Evolutionary conservation across 2,329 filamentous ascomycete species (phyloP).

Genomic region (Hypoxylon sp.): DNA sequence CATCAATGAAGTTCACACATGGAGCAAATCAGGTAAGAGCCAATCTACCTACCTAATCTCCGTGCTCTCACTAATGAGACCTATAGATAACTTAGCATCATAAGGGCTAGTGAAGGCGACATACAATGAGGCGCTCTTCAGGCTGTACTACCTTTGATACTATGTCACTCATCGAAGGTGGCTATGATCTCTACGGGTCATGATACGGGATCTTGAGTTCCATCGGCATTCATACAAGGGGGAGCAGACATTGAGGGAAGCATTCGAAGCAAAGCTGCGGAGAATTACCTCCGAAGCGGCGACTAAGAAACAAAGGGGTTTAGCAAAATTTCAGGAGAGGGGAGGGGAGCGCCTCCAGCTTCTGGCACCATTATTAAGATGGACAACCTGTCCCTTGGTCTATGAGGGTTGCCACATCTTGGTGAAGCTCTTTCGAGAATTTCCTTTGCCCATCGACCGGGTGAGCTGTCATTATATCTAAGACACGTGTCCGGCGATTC

Average conservation of each 20-base stretch:
- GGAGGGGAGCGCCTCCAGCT: background rate
- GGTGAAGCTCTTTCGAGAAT: constrained; percentile 20
- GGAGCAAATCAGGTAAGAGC: background rate
- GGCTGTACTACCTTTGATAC: background rate
- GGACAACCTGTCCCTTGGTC: background rate
- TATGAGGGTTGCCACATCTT: background rate
- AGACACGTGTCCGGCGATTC: constrained; percentile 31
- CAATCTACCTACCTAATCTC: background rate
- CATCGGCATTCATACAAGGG: background rate
- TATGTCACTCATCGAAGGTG: background rate
- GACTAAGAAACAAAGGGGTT: constrained; percentile 3
- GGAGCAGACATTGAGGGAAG: background rate
- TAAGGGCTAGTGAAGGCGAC: background rate
- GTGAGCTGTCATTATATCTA: constrained; percentile 24
- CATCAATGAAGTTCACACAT: constrained; percentile 1
- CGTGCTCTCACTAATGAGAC: background rate
- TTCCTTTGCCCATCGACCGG: constrained; percentile 8
- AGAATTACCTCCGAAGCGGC: background rate
- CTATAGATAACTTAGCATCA: background rate
- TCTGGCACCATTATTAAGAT: background rate
- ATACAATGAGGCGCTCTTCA: background rate
- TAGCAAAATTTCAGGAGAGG: constrained; percentile 1
- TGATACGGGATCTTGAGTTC: background rate
- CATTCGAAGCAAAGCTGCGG: background rate
- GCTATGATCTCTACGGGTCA: background rate